phyloP scores from a whole-genome alignment of 495 filamentous ascomycete genomes.

The Alectoria sarmentosa region DNA sequence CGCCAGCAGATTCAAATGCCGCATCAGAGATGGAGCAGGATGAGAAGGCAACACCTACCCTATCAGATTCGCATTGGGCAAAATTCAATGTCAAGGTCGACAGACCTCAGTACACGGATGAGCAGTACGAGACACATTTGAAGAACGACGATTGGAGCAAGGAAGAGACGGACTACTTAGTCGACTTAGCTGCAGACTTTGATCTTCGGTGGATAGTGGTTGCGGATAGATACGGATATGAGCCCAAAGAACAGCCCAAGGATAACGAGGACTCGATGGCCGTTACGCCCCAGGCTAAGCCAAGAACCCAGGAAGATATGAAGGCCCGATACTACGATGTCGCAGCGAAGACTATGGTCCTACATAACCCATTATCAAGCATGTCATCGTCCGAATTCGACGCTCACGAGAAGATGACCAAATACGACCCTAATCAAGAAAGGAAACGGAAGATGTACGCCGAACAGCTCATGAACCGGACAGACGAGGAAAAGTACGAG shows the following conservation, averaged over 20 bases:
- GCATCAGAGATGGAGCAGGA: slow-evolving; percentile 39
- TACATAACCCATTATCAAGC: slow-evolving; percentile 71
- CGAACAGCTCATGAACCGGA: slow-evolving; percentile 65
- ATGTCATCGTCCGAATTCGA: slow-evolving; percentile 81
- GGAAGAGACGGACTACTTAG: slow-evolving; percentile 87
- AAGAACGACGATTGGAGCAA: slow-evolving; percentile 73
- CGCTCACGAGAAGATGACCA: slow-evolving; percentile 72
- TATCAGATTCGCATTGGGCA: slow-evolving; percentile 50
- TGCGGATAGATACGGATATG: slow-evolving; percentile 83
- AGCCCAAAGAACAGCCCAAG: slow-evolving; percentile 35
- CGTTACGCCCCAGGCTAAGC: slow-evolving; percentile 38
- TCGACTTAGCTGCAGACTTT: slow-evolving; percentile 64
- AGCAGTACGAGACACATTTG: slow-evolving; percentile 73
- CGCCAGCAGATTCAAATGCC: slow-evolving; percentile 35
- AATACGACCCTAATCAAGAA: slow-evolving; percentile 76
- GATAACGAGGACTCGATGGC: slow-evolving; percentile 35
- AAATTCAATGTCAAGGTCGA: slow-evolving; percentile 79
- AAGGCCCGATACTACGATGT: slow-evolving; percentile 87
- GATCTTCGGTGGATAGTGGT: slow-evolving; percentile 89
- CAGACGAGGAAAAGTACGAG: slow-evolving; percentile 81
- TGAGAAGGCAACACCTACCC: slow-evolving; percentile 34
- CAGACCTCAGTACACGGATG: slow-evolving; percentile 72
- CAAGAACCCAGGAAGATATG: slow-evolving; percentile 76
- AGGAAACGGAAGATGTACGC: slow-evolving; percentile 75
- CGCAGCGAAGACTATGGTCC: slow-evolving; percentile 74